Conservation (phyloP, 192 early-diverging fungal genomes). For the Geranomyces michiganensis region DNA sequence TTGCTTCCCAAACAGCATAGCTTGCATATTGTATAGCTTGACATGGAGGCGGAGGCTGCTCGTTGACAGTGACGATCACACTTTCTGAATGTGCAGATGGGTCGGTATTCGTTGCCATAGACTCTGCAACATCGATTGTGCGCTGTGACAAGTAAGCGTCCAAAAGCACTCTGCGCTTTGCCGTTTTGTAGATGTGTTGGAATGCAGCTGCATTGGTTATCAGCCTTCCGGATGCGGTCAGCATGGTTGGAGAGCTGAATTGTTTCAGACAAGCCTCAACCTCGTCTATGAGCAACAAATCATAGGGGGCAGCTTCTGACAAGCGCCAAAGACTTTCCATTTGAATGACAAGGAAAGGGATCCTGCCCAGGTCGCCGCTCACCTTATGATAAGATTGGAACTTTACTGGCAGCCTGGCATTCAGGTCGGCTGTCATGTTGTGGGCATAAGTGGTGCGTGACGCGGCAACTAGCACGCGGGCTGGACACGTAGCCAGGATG, state of each 20-base stretch:
- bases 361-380: not conserved
- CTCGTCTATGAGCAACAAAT: constrained; percentile 21
- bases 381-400: constrained; percentile 21
- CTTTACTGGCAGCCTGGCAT: constrained; percentile 10
- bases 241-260: constrained; percentile 18
- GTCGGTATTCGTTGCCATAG: constrained; percentile 10
- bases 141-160: constrained; percentile 18
- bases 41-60: constrained; percentile 2
- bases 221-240: constrained; percentile 4
- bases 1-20: constrained; percentile 9
- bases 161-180: constrained; percentile 5
- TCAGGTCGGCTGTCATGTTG: constrained; percentile 10
- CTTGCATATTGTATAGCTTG: constrained; percentile 13
- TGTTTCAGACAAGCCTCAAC: constrained; percentile 21
- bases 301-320: constrained; percentile 13
- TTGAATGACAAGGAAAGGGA: constrained; percentile 21
- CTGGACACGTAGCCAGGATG: not conserved
- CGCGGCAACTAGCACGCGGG: constrained; percentile 8
- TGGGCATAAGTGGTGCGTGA: constrained; percentile 12
- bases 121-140: constrained; percentile 17
- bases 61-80: constrained; percentile 15
- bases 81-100: constrained; percentile 5
- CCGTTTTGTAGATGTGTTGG: constrained; percentile 13
- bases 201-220: constrained; percentile 4
- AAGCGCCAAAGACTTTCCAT: constrained; percentile 22